A percentile compares a stretch with the other conserved stretches of the same genome.
Conservation (phyloP, 495 filamentous ascomycete genomes). For the Aspergillus cavernicola region DNA sequence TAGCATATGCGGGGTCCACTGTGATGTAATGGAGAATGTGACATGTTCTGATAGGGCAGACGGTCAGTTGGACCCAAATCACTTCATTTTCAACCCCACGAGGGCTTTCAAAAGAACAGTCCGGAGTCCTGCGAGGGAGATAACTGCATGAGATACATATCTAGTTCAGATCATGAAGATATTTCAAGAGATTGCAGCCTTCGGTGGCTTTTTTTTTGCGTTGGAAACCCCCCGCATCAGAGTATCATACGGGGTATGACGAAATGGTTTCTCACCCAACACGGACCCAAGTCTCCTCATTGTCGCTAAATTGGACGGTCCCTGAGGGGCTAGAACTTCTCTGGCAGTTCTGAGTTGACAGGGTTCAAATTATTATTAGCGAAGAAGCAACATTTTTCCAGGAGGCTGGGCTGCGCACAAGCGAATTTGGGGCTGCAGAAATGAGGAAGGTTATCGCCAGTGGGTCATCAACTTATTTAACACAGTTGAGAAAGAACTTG, state of each 20-base stretch:
- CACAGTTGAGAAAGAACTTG: too few relatives aligned
- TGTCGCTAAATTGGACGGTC: slow-evolving; percentile 15
- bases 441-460: neutral
- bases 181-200: too few relatives aligned
- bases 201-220: neutral
- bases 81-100: slow-evolving; percentile 11
- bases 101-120: slow-evolving; percentile 4
- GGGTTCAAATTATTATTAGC: slow-evolving; percentile 11
- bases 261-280: neutral
- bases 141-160: neutral
- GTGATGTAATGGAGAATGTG: slow-evolving; percentile 15
- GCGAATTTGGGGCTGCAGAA: neutral
- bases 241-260: slow-evolving; percentile 2
- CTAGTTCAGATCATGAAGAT: neutral
- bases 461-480: neutral
- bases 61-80: slow-evolving; percentile 9
- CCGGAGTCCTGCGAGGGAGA: too few relatives aligned
- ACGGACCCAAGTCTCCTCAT: neutral
- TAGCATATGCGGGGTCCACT: slow-evolving; percentile 5
- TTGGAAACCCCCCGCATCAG: slow-evolving; percentile 7
- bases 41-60: slow-evolving; percentile 12
- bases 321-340: slow-evolving; percentile 23
- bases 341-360: slow-evolving; percentile 1
- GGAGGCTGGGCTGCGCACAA: slow-evolving; percentile 12
- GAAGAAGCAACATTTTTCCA: neutral